phyloP scores from a whole-genome alignment of 805 yeast genomes.

The Saccharomycopsis malanga region DNA sequence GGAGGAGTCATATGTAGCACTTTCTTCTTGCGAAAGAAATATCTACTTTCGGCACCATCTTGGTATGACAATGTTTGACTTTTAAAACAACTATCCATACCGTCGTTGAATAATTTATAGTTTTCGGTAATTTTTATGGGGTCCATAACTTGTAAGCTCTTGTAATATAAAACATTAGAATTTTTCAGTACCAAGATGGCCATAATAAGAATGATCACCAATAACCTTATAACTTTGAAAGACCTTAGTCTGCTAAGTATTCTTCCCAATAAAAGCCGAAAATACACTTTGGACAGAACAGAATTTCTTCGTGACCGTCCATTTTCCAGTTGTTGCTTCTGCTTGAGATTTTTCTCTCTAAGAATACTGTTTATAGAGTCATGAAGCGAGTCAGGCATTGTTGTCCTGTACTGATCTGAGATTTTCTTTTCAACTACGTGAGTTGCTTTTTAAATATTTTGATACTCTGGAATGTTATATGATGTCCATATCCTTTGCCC shows the following conservation, averaged over 20 bases:
- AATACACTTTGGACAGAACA: not conserved
- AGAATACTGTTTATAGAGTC: slow-evolving; percentile 1
- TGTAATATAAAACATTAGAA: slow-evolving; percentile 1
- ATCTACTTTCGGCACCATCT: not conserved
- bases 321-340: not conserved
- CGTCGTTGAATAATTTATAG: slow-evolving; percentile 14
- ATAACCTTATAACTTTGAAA: not conserved
- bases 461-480: too few species aligned
- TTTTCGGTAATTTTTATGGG: slow-evolving; percentile 4
- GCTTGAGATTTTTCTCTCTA: not conserved
- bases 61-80: not conserved
- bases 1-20: slow-evolving; percentile 12
- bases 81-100: slow-evolving; percentile 10
- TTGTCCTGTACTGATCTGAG: too few species aligned
- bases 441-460: too few species aligned
- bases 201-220: slow-evolving; percentile 4
- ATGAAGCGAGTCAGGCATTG: not conserved
- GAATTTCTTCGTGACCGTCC: not conserved
- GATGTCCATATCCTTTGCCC: too few species aligned
- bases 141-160: slow-evolving; percentile 7
- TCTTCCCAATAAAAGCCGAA: not conserved
- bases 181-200: slow-evolving; percentile 8
- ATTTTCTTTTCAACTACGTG: too few species aligned
- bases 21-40: not conserved
- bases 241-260: not conserved